phyloP scores from a whole-genome alignment of 2,329 filamentous ascomycete genomes.

The Diaporthe australafricana region DNA sequence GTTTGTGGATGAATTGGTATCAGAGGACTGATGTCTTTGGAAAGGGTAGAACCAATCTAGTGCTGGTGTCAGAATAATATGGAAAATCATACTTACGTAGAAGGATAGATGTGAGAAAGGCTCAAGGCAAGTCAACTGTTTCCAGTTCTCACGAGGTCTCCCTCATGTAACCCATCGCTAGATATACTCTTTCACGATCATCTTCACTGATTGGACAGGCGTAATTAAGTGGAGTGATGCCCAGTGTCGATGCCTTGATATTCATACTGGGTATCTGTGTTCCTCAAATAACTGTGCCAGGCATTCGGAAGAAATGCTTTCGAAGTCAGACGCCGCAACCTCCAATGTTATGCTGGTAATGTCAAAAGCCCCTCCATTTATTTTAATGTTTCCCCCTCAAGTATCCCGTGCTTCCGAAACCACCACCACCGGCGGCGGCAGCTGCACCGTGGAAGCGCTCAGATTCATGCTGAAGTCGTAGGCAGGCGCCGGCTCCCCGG shows the following conservation, averaged over 20 bases:
- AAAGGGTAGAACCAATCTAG: too few species aligned
- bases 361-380: too few species aligned
- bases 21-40: too few species aligned
- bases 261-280: slow-evolving; percentile 15
- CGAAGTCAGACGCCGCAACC: not conserved
- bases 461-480: slow-evolving; percentile 18
- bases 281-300: not conserved
- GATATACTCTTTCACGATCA: not conserved
- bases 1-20: not conserved
- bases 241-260: slow-evolving; percentile 2
- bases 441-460: not conserved
- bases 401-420: not conserved
- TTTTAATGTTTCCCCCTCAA: not conserved
- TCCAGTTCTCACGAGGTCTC: too few species aligned
- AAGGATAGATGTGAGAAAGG: not conserved
- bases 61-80: not conserved
- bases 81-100: not conserved
- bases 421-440: not conserved
- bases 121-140: too few species aligned
- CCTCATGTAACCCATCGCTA: rapidly evolving
- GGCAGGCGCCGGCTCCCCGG: slow-evolving; percentile 13
- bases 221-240: not conserved
- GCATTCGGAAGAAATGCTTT: not conserved
- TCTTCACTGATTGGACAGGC: not conserved
- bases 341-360: not conserved